Percentiles rank a stretch among this genome's conserved stretches.
phyloP scores from a whole-genome alignment of 176 grass and related monocot species.

The Cenchrus americanus region DNA sequence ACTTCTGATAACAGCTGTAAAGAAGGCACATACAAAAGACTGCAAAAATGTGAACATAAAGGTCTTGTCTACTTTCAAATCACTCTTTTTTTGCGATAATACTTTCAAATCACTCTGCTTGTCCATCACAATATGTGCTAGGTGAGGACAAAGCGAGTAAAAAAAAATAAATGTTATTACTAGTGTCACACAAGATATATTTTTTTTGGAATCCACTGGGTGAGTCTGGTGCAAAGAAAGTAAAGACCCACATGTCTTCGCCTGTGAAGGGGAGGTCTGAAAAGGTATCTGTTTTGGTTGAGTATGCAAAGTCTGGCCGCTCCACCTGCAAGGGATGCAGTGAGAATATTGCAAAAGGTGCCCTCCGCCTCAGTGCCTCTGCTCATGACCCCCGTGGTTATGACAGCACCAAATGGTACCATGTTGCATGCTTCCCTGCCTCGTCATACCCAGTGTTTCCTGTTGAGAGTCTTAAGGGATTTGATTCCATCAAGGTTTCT shows the following conservation, averaged over 20 bases:
- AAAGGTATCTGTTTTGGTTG: constrained; percentile 31
- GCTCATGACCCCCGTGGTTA: constrained; percentile 53
- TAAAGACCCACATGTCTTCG: constrained; percentile 39
- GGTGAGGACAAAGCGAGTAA: neutral
- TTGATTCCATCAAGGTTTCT: constrained; percentile 59
- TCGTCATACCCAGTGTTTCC: constrained; percentile 27
- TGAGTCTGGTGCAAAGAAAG: constrained; percentile 49
- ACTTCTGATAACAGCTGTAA: neutral
- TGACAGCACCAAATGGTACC: constrained; percentile 64
- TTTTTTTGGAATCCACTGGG: constrained; percentile 32
- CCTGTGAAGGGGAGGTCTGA: constrained; percentile 46
- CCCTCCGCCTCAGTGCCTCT: constrained; percentile 49
- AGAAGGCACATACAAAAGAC: neutral
- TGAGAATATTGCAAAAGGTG: constrained; percentile 35
- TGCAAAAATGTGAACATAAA: neutral
- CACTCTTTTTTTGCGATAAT: neutral
- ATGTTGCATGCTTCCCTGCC: constrained; percentile 62
- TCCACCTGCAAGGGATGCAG: constrained; percentile 46
- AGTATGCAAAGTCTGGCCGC: constrained; percentile 48
- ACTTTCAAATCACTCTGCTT: neutral
- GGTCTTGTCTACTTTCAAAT: neutral
- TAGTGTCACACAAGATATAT: neutral
- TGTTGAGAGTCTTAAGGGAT: constrained; percentile 58
- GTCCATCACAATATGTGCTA: neutral
- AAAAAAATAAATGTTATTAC: too few relatives aligned